Conservation (phyloP, 768 basidiomycete species). For the Ramaria rubella region DNA sequence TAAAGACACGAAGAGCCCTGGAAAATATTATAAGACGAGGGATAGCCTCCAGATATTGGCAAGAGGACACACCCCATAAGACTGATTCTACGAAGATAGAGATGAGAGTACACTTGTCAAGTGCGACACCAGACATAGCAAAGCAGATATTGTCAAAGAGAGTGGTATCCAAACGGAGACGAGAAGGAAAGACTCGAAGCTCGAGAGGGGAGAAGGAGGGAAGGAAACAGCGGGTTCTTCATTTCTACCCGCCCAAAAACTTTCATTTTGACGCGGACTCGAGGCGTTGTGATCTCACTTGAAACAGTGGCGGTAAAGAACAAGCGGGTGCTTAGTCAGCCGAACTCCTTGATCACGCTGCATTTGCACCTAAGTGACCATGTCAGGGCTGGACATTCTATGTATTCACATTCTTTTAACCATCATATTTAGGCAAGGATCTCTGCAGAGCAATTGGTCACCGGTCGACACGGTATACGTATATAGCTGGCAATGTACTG, state of each 20-base stretch:
- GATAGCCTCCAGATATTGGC: not conserved
- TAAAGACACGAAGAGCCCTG: conserved; percentile 1
- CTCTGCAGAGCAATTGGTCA: too few species aligned
- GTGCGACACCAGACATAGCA: conserved; percentile 2
- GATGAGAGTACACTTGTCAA: conserved; percentile 6
- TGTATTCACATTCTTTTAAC: too few species aligned
- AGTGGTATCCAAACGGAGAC: not conserved
- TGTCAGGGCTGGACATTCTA: too few species aligned
- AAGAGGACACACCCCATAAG: not conserved
- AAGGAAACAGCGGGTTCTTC: not conserved
- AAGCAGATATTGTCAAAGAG: not conserved
- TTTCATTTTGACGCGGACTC: not conserved
- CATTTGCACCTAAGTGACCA: too few species aligned
- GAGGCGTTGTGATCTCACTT: not conserved
- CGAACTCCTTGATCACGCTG: too few species aligned
- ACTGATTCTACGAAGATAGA: conserved; percentile 7
- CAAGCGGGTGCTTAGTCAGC: not conserved
- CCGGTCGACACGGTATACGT: too few species aligned
- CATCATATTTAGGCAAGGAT: too few species aligned
- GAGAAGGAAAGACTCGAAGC: not conserved
- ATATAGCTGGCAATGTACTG: too few species aligned
- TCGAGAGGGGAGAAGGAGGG: not conserved
- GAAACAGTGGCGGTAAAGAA: not conserved
- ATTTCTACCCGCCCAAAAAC: not conserved
- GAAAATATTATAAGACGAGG: not conserved